Base-by-base conservation (phyloP, 2,329 filamentous ascomycete species). In the Diaporthe capsici region DNA sequence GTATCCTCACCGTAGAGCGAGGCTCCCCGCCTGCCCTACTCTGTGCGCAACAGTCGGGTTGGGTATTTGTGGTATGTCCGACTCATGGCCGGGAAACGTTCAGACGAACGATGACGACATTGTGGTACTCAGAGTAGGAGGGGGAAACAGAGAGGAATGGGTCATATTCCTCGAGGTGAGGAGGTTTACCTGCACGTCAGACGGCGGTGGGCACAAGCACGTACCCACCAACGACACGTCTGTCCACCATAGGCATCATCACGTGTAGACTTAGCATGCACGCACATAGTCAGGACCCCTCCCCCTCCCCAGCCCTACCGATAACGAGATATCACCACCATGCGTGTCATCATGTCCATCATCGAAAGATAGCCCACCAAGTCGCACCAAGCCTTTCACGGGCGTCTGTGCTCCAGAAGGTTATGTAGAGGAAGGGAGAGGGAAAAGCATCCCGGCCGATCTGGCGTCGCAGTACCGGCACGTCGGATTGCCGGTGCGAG, bases 401-500 rank as follows among this genome's bases (percentile, higher is more conserved):
- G 8, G n/a, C 4, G 65, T 68, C 47, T 53, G 65, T 68, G 65
- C 65, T 53, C 47, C 51, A 7, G 47, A 53, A 39, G 65, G 65
- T 17, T 28, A 39, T 39, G 63, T 10, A 49, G 61, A 65, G 49
- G 7, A 53, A 12, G 34, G 34, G 15, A 53, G 15, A 15, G 20
- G 17, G 28, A 44, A 39, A 68, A 22, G 13, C 31, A 39, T 20
- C n/a, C 47, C 9, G n/a, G 34, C 34, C 65, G 28, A 13, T 28
- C 65, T 39, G 65, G 65, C 49, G 65, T 68, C 47, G 65, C 47
- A 53, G 47, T 53, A 53, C 65, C 65, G 65, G 65, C 65, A 68
- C 25, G 47, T 68, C 65, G 65, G 65, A 53, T 68, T 68, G 65
- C 65, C 65, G 65, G 65, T 53, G 28, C 20, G n/a, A 39, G 22